These are phyloP conservation scores for Echeveria elegans DNA, from an alignment of 164 flowering plant species.

Conservation along the genomic window DNA sequence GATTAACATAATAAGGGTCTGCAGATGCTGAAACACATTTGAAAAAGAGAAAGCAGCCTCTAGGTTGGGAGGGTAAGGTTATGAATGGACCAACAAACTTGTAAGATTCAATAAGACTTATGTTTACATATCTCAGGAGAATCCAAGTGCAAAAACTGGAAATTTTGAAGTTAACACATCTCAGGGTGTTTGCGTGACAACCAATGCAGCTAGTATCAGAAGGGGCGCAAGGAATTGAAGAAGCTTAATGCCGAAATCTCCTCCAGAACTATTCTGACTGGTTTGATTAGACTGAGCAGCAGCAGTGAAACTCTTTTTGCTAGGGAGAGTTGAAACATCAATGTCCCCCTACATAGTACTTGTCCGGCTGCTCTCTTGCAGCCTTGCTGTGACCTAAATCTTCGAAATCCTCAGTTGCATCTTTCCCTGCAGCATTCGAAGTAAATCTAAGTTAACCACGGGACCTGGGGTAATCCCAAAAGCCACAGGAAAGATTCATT, in stretches of 20 bases:
- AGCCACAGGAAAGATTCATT: neutral
- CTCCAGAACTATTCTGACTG: neutral
- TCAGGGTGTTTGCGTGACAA: constrained; percentile 3
- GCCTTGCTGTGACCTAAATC: constrained; percentile 26
- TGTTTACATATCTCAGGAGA: no score
- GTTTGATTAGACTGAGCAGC: neutral
- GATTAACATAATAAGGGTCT: no score
- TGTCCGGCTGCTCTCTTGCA: constrained; percentile 27
- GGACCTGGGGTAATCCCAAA: neutral
- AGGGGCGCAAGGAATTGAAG: constrained; percentile 26
- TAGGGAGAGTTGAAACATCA: constrained; percentile 24
- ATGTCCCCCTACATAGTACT: constrained; percentile 29
- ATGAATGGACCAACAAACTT: no score
- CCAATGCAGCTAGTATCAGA: constrained; percentile 27
- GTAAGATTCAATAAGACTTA: no score
- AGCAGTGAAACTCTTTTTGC: neutral
- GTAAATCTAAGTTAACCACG: no score
- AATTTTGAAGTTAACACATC: no score
- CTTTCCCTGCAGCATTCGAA: constrained; percentile 21
- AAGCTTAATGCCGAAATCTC: constrained; percentile 16
- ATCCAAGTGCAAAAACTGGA: no score
- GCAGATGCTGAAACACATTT: no score
- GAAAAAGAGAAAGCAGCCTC: no score
- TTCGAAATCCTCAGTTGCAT: constrained; percentile 24
- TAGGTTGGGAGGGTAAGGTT: no score